These are phyloP conservation scores for Tricladium varicosporioides DNA, from an alignment of 2,329 filamentous ascomycete genomes.

Conservation along the genomic window DNA sequence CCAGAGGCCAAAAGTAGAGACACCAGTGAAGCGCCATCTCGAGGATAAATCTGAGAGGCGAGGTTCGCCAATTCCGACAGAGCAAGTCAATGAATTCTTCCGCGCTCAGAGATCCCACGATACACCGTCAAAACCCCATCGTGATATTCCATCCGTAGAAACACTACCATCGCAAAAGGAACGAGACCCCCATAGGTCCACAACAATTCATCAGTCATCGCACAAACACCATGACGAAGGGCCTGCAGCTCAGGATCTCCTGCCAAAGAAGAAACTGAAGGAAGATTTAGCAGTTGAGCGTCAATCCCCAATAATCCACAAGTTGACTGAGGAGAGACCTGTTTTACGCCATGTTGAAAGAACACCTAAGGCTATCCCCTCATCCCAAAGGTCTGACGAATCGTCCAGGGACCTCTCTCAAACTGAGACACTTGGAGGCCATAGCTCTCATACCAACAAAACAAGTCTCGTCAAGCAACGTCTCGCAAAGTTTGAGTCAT, in stretches of 20 bases:
- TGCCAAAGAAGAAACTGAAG: conserved; percentile 4
- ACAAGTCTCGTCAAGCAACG: conserved; percentile 1
- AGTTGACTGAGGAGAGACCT: background rate
- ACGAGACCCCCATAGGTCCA: conserved; percentile 8
- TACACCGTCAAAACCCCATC: conserved; percentile 8
- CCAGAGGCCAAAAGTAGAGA: conserved; percentile 20
- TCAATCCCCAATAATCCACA: background rate
- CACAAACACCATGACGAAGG: conserved; percentile 2
- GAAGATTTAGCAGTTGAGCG: background rate
- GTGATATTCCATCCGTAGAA: conserved; percentile 20
- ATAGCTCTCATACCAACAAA: background rate
- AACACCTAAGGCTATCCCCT: background rate
- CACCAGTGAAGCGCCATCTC: conserved; percentile 12
- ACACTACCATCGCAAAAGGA: conserved; percentile 34
- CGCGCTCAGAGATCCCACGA: conserved; percentile 10
- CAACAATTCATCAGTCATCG: background rate
- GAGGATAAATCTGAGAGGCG: conserved; percentile 10
- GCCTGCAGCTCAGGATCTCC: background rate
- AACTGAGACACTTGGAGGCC: background rate
- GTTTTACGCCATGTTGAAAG: background rate
- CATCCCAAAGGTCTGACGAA: background rate
- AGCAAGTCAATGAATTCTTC: conserved; percentile 17
- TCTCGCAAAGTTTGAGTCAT: conserved; percentile 2
- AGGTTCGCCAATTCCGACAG: conserved; percentile 1
- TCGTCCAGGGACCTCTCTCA: background rate